phyloP scores from a whole-genome alignment of 2,329 filamentous ascomycete genomes.

The Fonsecaea nubica region DNA sequence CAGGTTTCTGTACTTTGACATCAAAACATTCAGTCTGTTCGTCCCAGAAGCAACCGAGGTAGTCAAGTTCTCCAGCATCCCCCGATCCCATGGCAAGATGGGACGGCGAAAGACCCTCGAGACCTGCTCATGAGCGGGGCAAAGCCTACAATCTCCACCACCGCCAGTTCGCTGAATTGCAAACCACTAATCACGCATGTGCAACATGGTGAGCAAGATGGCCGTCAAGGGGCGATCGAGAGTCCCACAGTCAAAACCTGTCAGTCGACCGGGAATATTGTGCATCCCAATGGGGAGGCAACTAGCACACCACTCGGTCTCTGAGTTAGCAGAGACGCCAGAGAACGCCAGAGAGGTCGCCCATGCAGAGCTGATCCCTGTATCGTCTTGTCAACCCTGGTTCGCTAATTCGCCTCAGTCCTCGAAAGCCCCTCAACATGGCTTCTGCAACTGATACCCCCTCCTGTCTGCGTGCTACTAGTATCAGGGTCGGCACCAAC shows the following conservation, averaged over 20 bases:
- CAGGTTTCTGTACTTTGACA: not conserved
- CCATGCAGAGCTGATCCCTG: conserved; percentile 10
- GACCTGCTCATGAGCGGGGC: not conserved
- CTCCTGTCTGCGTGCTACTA: conserved; percentile 2
- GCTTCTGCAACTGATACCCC: not conserved
- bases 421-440: conserved; percentile 4
- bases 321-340: not conserved
- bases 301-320: not conserved
- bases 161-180: too few relatives aligned
- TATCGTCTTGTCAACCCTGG: not conserved
- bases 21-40: not conserved
- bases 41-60: not conserved
- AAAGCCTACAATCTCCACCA: conserved; percentile 14
- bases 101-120: not conserved
- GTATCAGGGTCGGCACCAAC: not conserved
- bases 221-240: not conserved
- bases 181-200: not conserved
- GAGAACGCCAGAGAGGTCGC: not conserved
- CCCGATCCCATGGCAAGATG: not conserved
- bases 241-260: not conserved
- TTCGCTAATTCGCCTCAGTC: conserved; percentile 9
- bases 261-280: not conserved
- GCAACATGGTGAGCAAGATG: not conserved
- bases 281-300: not conserved
- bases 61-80: not conserved